These are phyloP conservation scores for Sclerotinia borealis DNA, from an alignment of 2,329 filamentous ascomycete species.

Conservation along the genomic window DNA sequence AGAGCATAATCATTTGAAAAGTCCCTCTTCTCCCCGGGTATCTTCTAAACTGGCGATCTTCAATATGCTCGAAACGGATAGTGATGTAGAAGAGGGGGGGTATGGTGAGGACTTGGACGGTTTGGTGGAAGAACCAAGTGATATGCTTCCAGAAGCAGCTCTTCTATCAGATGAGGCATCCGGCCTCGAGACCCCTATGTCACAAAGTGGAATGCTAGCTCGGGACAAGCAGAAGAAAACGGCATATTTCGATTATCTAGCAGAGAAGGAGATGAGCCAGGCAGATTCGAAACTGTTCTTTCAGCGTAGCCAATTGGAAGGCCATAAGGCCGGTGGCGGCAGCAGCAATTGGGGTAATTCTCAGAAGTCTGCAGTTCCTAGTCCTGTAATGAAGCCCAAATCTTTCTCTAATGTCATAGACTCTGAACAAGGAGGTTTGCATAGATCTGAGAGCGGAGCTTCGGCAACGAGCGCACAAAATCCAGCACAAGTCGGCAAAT, in stretches of 20 bases:
- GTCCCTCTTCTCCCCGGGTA: not conserved
- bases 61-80: not conserved
- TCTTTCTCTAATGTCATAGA: constrained; percentile 24
- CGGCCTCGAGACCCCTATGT: constrained; percentile 21
- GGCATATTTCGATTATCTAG: constrained; percentile 87
- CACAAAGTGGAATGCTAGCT: constrained; percentile 45
- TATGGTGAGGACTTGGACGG: constrained; percentile 16
- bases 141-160: constrained; percentile 29
- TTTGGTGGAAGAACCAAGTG: constrained; percentile 18
- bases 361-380: constrained; percentile 27
- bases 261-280: constrained; percentile 91
- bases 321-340: constrained; percentile 29
- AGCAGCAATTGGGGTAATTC: constrained; percentile 31
- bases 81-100: not conserved
- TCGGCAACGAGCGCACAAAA: constrained; percentile 25
- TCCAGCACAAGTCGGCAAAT: constrained; percentile 16
- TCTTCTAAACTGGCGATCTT: not conserved
- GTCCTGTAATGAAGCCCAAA: constrained; percentile 27
- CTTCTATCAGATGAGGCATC: constrained; percentile 23
- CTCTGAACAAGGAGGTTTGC: constrained; percentile 20
- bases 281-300: constrained; percentile 95
- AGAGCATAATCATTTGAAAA: not conserved
- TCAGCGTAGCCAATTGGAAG: constrained; percentile 70
- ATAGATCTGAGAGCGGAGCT: constrained; percentile 27
- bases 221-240: constrained; percentile 63